Conservation (phyloP, 1,284 basidiomycete species). For the Tilletiopsis washingtonensis region DNA sequence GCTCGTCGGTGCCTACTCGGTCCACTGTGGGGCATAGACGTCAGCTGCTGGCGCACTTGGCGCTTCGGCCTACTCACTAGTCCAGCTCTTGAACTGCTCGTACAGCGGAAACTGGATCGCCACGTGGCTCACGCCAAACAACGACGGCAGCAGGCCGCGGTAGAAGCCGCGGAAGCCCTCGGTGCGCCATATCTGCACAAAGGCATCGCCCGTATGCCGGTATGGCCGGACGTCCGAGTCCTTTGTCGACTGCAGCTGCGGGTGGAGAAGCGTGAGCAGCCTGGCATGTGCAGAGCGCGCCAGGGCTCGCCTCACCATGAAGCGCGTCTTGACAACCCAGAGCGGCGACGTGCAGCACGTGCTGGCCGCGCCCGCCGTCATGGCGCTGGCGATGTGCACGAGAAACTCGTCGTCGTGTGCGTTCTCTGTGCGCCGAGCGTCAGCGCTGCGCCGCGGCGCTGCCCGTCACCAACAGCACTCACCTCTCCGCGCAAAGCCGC, state of each 20-base stretch:
- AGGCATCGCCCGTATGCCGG: conserved; percentile 39
- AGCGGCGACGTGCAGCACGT: conserved; percentile 41
- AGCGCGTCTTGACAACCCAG: conserved; percentile 46
- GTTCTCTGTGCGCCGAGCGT: not conserved
- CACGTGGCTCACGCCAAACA: conserved; percentile 43
- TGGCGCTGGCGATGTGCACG: conserved; percentile 39
- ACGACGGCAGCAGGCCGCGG: conserved; percentile 34
- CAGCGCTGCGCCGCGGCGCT: too few species aligned
- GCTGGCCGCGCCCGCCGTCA: conserved; percentile 40
- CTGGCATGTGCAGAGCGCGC: not conserved
- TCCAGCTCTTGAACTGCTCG: conserved; percentile 34
- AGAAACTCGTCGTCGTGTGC: conserved; percentile 19
- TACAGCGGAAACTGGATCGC: conserved; percentile 46
- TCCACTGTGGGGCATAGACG: too few species aligned
- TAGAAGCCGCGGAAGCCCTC: conserved; percentile 43
- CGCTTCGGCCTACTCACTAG: conserved; percentile 3
- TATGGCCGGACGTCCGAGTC: conserved; percentile 14
- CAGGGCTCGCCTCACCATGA: conserved; percentile 41
- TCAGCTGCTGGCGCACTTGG: too few species aligned
- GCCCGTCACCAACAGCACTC: not conserved
- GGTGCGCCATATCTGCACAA: conserved; percentile 29
- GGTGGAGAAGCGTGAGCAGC: not conserved
- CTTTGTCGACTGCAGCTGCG: conserved; percentile 13
- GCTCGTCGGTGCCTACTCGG: conserved; percentile 11
- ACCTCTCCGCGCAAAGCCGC: conserved; percentile 4